Evolutionary conservation across 768 basidiomycete species (phyloP), one percentile per base, ranked within the genome.

Genomic region (Panaeolus cyanescens): DNA sequence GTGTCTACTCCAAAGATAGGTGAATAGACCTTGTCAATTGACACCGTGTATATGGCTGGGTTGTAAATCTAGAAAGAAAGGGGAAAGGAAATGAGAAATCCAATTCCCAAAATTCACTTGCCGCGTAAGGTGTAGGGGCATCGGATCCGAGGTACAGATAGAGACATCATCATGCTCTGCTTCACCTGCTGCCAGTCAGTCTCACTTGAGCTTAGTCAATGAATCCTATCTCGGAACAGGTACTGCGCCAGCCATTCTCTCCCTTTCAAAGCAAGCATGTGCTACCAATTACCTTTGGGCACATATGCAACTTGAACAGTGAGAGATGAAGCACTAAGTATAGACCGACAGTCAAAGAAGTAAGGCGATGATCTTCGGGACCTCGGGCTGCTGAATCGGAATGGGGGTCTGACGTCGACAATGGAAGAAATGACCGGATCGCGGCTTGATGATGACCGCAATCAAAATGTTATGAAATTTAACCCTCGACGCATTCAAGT

Each of bases 1-100:
- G 67, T 64, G 61, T 50, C 45, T 13, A 50, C 45, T 63, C 61
- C 65, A 64, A 65, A 68, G 58, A 71, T 70, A 65, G 66, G 56
- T 53, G 62, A 61, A 67, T 63, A 62, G 67, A 50, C 45, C 37
- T 28, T 50, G 10, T 28, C 30, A 28, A 50, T 28, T 25, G 22
- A 50, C 33, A 34, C 45, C 10, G 10, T 28, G 25, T 25, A 15
- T 39, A 19, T 42, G 22, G 25, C 45, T 50, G 45, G 45, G 45
- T 25, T 50, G 45, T 50, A 28, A 50, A 25, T 28, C 45, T 28
- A 50, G 45, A 50, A 50, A 28, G 45, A 50, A 50, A 50, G 25
- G 15, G 45, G 45, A 28, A 50, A 50, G 45, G 45, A 28, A 50
- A 13, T 9, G 10, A 42, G 45, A 50, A 50, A 28, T 13, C 45